Evolutionary conservation across 345 rosid genomes (phyloP).

Genomic region (Brassica nigra): DNA sequence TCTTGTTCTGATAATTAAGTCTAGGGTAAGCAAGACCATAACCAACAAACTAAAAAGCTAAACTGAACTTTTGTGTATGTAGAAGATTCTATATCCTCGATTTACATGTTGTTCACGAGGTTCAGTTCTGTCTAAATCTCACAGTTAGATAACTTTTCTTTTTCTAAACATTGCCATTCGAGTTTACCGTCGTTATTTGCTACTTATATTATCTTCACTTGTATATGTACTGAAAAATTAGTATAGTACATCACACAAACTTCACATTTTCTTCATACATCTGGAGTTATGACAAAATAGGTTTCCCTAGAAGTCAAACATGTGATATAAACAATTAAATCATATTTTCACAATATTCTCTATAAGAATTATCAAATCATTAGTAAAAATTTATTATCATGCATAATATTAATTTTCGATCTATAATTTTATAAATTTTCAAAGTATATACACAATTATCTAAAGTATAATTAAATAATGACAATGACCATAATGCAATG

Average conservation of each 20-base stretch:
- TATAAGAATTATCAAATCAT: neutral
- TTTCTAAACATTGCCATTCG: neutral
- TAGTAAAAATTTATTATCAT: neutral
- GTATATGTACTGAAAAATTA: too few relatives aligned
- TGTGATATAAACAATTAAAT: neutral
- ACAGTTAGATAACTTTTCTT: neutral
- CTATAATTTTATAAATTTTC: neutral
- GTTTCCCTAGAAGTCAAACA: neutral
- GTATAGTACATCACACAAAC: neutral
- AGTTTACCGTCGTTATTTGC: too few relatives aligned
- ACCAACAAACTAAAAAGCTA: neutral
- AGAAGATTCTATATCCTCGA: too few relatives aligned
- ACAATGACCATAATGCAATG: neutral
- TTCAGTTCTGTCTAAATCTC: neutral
- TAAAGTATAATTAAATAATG: too few relatives aligned
- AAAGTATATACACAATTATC: too few relatives aligned
- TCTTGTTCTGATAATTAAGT: neutral
- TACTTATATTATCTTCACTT: too few relatives aligned
- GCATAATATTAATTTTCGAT: neutral
- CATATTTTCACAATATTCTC: neutral
- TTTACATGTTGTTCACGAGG: neutral
- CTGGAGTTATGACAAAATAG: neutral
- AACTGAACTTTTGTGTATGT: neutral
- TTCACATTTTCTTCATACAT: neutral
- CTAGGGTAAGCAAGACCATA: neutral